Percentiles rank a stretch among this genome's conserved stretches.
These are phyloP conservation scores for Metschnikowia reukaufii DNA, from an alignment of 805 yeast species.

Conservation along the genomic window DNA sequence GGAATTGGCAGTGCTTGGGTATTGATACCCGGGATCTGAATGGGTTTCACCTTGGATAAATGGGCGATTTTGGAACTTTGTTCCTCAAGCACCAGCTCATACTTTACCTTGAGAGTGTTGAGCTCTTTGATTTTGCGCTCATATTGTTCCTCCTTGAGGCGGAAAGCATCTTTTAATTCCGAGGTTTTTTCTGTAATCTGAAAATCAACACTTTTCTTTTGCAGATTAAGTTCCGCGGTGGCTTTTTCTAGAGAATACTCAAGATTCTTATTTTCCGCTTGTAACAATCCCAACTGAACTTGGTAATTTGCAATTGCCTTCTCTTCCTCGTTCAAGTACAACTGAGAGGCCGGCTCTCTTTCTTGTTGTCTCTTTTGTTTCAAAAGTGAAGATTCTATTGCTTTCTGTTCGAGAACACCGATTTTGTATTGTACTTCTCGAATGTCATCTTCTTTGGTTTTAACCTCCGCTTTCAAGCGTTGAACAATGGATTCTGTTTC, in stretches of 20 bases:
- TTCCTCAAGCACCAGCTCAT: slow-evolving; percentile 38
- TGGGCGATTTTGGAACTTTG: slow-evolving; percentile 36
- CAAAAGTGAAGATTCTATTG: not conserved
- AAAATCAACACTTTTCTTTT: slow-evolving; percentile 24
- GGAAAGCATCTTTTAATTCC: slow-evolving; percentile 29
- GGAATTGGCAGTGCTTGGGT: not conserved
- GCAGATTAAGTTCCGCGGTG: slow-evolving; percentile 13
- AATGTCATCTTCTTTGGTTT: slow-evolving; percentile 11
- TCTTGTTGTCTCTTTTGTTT: not conserved
- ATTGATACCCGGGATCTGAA: slow-evolving; percentile 22
- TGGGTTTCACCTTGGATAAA: slow-evolving; percentile 37
- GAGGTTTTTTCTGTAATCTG: slow-evolving; percentile 24
- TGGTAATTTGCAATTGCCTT: not conserved
- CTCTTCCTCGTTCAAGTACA: not conserved
- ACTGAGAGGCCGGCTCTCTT: not conserved
- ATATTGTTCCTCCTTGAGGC: slow-evolving; percentile 26
- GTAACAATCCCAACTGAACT: not conserved
- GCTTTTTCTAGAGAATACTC: slow-evolving; percentile 4
- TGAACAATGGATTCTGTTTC: slow-evolving; percentile 25
- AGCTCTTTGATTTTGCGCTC: slow-evolving; percentile 40
- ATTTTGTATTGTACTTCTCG: not conserved
- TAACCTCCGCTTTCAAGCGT: slow-evolving; percentile 17
- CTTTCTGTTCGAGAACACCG: not conserved
- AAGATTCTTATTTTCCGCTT: slow-evolving; percentile 3
- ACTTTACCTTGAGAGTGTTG: slow-evolving; percentile 27